These are phyloP conservation scores for Dioscorea alata DNA, from an alignment of 106 monocot genomes.

Conservation along the genomic window DNA sequence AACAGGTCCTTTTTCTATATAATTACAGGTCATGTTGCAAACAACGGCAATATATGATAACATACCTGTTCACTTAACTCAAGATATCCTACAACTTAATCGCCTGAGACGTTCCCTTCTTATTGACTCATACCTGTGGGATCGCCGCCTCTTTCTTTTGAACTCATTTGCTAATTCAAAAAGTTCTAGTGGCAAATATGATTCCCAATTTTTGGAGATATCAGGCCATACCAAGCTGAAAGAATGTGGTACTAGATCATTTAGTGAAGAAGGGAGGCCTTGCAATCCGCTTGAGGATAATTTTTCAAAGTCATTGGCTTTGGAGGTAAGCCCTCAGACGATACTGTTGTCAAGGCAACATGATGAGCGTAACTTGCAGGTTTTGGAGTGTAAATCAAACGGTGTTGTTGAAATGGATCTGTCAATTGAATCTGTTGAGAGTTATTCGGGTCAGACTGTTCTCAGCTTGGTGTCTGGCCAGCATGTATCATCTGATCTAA, in stretches of 20 bases:
- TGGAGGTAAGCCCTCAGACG: constrained; percentile 10
- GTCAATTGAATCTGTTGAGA: constrained; percentile 18
- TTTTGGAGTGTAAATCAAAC: constrained; percentile 31
- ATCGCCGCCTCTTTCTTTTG: constrained; percentile 44
- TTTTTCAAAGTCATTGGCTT: neutral
- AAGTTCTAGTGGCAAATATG: constrained; percentile 16
- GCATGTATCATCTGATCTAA: constrained; percentile 6
- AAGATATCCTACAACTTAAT: constrained; percentile 73
- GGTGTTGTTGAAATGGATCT: constrained; percentile 25
- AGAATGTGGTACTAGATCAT: constrained; percentile 19
- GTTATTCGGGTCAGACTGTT: constrained; percentile 16
- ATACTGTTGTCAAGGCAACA: constrained; percentile 14
- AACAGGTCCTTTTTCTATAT: neutral
- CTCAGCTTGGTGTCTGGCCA: constrained; percentile 13
- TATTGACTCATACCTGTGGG: constrained; percentile 74
- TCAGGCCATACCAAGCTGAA: neutral
- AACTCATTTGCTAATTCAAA: constrained; percentile 47
- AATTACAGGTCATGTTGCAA: constrained; percentile 31
- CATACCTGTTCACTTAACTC: constrained; percentile 5
- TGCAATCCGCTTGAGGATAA: constrained; percentile 12
- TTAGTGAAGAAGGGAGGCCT: constrained; percentile 9
- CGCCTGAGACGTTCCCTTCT: constrained; percentile 49
- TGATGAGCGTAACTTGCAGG: constrained; percentile 14
- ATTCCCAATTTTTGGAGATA: constrained; percentile 17
- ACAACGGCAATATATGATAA: constrained; percentile 13